Conservation (phyloP, 1,284 basidiomycete genomes). For the Taiwanofungus camphoratus region DNA sequence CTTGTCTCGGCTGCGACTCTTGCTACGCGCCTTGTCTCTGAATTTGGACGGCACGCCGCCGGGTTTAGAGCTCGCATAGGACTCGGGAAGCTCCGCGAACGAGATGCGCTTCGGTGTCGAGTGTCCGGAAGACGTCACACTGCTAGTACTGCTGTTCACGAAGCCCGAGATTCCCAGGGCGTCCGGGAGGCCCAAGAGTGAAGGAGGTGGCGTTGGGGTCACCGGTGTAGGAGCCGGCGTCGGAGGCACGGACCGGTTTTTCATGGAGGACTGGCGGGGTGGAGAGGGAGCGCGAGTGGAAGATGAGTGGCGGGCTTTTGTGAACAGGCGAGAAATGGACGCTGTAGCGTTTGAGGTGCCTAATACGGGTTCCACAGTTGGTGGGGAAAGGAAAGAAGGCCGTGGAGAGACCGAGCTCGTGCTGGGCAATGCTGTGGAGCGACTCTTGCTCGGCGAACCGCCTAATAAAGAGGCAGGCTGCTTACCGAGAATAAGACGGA, state of each 20-base stretch:
- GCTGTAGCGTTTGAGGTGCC: constrained; percentile 68
- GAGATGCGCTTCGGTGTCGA: constrained; percentile 74
- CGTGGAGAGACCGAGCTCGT: constrained; percentile 32
- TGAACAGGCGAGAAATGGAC: constrained; percentile 67
- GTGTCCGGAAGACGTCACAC: constrained; percentile 26
- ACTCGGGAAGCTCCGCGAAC: constrained; percentile 68
- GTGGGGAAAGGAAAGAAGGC: constrained; percentile 27
- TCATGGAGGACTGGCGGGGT: constrained; percentile 34
- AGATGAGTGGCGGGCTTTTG: constrained; percentile 32
- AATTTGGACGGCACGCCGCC: constrained; percentile 24
- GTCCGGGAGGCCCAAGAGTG: constrained; percentile 26
- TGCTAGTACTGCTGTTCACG: constrained; percentile 10
- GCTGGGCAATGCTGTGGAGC: constrained; percentile 26
- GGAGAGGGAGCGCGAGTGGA: constrained; percentile 30
- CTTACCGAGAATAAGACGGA: constrained; percentile 64
- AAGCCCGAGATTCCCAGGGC: constrained; percentile 22
- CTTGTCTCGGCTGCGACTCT: constrained; percentile 18
- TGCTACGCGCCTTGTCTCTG: constrained; percentile 16
- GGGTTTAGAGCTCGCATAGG: constrained; percentile 35
- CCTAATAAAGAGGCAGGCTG: constrained; percentile 33
- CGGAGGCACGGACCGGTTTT: constrained; percentile 42
- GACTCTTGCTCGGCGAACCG: constrained; percentile 13
- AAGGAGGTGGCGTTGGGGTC: constrained; percentile 20
- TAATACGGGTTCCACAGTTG: constrained; percentile 44
- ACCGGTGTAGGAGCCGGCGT: constrained; percentile 28